A percentile compares a stretch with the other conserved stretches of the same genome.
phyloP scores from a whole-genome alignment of 2,329 filamentous ascomycete genomes.

The Akanthomyces lecanii region DNA sequence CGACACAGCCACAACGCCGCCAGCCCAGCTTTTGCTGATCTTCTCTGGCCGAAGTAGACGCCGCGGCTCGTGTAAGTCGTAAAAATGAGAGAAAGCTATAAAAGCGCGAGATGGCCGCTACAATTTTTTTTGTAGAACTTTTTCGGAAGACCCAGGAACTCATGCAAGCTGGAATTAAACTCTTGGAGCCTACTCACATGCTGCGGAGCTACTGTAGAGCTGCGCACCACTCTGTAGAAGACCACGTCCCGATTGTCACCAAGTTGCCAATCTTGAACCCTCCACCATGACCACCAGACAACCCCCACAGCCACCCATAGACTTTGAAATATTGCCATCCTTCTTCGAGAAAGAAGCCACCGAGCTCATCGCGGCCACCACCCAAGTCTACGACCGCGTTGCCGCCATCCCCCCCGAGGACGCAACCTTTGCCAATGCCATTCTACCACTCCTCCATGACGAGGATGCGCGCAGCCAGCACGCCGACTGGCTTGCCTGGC shows the following conservation, averaged over 20 bases:
- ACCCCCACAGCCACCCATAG: not conserved
- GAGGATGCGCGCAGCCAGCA: conserved; percentile 58
- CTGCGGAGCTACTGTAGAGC: too few species aligned
- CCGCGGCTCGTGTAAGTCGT: not conserved
- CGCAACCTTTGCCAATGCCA: conserved; percentile 42
- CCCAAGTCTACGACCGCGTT: conserved; percentile 39
- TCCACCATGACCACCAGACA: not conserved
- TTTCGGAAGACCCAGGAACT: too few species aligned
- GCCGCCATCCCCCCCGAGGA: conserved; percentile 45
- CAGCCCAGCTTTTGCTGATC: not conserved
- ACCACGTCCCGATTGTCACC: too few species aligned
- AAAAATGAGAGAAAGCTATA: not conserved
- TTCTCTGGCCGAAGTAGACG: not conserved
- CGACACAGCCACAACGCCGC: not conserved
- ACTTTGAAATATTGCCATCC: not conserved
- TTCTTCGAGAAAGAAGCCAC: not conserved
- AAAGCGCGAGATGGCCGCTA: too few species aligned
- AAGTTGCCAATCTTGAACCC: not conserved
- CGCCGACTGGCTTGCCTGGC: conserved; percentile 65
- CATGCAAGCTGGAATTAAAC: too few species aligned
- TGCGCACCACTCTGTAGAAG: too few species aligned
- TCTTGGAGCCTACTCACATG: too few species aligned
- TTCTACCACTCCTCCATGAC: conserved; percentile 62
- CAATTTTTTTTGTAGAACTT: too few species aligned
- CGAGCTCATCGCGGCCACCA: not conserved